A percentile compares a stretch with the other conserved stretches of the same genome.
Evolutionary conservation across 2,329 filamentous ascomycete species (phyloP).

Genomic region (Neofusicoccum umdonicola): DNA sequence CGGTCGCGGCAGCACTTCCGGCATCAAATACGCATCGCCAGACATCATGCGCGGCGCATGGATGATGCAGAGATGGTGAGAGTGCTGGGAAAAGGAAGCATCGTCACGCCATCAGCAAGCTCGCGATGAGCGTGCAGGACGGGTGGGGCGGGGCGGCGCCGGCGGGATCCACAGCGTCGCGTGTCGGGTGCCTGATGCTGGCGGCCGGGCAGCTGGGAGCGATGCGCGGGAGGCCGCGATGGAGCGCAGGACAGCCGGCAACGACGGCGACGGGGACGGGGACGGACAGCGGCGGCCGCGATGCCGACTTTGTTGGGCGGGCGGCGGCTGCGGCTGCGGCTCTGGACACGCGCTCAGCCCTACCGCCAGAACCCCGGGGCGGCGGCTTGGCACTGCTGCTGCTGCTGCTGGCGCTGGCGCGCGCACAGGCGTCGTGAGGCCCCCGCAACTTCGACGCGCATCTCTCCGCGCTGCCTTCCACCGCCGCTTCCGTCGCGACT

Average conservation of each 20-base stretch:
- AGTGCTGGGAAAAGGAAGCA: neutral
- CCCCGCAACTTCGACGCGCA: constrained; percentile 14
- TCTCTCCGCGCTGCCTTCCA: constrained; percentile 13
- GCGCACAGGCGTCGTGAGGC: neutral
- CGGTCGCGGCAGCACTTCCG: no score
- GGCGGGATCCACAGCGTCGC: constrained; percentile 4
- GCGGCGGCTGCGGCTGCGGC: neutral
- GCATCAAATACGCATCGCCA: neutral
- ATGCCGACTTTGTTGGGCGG: neutral
- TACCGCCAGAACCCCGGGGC: neutral
- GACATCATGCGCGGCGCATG: neutral
- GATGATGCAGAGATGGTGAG: neutral
- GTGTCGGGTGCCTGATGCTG: neutral
- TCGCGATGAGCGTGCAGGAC: neutral
- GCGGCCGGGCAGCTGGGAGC: neutral
- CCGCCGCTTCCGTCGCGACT: constrained; percentile 13
- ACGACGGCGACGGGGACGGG: neutral
- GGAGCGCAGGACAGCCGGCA: neutral
- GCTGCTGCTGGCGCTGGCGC: neutral
- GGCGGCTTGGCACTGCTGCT: neutral
- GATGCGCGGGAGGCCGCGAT: neutral
- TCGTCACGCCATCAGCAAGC: constrained; percentile 8
- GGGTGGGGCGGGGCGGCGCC: neutral
- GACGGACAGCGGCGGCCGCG: neutral
- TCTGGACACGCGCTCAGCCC: neutral